Percentiles rank a stretch among this genome's conserved stretches.
phyloP scores from a whole-genome alignment of 2,329 filamentous ascomycete genomes.

The Onygena corvina region DNA sequence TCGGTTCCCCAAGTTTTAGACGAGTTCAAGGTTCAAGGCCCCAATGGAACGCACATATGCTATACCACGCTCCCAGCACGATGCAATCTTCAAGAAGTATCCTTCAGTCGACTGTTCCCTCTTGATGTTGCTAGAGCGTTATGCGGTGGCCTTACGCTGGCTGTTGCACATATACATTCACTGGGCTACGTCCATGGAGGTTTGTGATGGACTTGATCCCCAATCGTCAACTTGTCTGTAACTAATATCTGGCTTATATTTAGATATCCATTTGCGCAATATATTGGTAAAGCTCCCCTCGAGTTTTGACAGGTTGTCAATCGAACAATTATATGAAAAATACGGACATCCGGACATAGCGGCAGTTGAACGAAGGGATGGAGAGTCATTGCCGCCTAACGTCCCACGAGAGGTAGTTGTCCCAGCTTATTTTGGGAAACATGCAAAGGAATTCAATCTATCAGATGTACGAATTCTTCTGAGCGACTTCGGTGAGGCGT shows the following conservation, averaged over 20 bases:
- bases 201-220: no score
- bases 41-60: conserved; percentile 17
- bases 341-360: conserved; percentile 19
- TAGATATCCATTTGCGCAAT: conserved; percentile 21
- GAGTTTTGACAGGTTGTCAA: conserved; percentile 16
- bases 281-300: conserved; percentile 15
- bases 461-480: conserved; percentile 21
- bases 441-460: conserved; percentile 19
- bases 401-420: conserved; percentile 16
- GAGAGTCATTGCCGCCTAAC: conserved; percentile 17
- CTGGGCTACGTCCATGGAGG: conserved; percentile 20
- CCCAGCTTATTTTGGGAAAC: conserved; percentile 18
- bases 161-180: conserved; percentile 18
- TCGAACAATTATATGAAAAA: conserved; percentile 19
- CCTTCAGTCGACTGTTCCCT: conserved; percentile 15
- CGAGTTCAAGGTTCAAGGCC: conserved; percentile 16
- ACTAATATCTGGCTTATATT: background rate
- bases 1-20: conserved; percentile 13
- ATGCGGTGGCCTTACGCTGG: conserved; percentile 14
- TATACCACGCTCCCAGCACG: conserved; percentile 17
- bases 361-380: conserved; percentile 14
- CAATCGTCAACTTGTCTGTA: background rate
- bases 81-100: conserved; percentile 18
- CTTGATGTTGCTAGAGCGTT: conserved; percentile 15
- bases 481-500: conserved; percentile 26